phyloP scores from a whole-genome alignment of 2,329 filamentous ascomycete species.

The Coniella vitis region DNA sequence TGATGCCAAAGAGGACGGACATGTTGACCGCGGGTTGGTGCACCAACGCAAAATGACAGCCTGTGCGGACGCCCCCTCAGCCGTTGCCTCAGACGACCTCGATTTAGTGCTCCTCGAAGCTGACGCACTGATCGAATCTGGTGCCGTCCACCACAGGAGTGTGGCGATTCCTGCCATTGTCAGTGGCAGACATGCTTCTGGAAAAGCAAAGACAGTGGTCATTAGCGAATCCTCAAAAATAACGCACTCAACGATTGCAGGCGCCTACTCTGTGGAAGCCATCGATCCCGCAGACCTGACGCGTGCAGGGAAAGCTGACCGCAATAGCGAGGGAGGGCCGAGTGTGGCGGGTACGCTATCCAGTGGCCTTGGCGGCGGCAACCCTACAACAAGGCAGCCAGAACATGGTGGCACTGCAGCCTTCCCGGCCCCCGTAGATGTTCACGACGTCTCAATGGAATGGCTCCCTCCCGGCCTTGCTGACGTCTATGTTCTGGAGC shows the following conservation, averaged over 20 bases:
- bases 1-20: not conserved
- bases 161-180: constrained; percentile 55
- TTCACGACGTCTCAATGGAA: constrained; percentile 53
- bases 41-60: constrained; percentile 36
- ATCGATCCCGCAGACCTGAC: constrained; percentile 47
- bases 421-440: constrained; percentile 26
- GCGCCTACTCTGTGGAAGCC: constrained; percentile 40
- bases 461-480: constrained; percentile 47
- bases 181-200: constrained; percentile 42
- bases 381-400: not conserved
- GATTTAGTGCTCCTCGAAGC: constrained; percentile 58
- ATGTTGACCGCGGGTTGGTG: not conserved
- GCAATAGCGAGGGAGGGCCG: constrained; percentile 21
- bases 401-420: constrained; percentile 2
- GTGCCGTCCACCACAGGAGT: constrained; percentile 60
- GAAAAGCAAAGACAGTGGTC: constrained; percentile 42
- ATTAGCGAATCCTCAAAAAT: constrained; percentile 58
- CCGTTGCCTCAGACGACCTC: constrained; percentile 42
- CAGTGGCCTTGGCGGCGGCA: constrained; percentile 1
- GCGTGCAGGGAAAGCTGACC: constrained; percentile 35
- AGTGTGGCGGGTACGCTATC: constrained; percentile 17
- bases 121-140: constrained; percentile 51
- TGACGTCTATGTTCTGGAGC: constrained; percentile 48
- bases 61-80: constrained; percentile 54
- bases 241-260: constrained; percentile 34